phyloP scores from a whole-genome alignment of 306 rosid species.

The Quercus wislizeni region DNA sequence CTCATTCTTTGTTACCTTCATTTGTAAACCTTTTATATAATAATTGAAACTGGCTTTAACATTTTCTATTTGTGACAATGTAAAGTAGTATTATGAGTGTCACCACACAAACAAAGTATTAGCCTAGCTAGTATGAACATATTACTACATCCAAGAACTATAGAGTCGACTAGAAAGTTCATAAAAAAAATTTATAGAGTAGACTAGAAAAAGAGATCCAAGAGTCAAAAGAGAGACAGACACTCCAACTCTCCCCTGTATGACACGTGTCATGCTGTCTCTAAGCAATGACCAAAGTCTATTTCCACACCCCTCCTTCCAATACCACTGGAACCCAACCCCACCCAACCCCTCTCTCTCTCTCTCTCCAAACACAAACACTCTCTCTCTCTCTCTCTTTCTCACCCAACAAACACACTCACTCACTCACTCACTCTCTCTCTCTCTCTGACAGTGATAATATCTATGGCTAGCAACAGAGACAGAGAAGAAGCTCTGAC shows the following conservation, averaged over 20 bases:
- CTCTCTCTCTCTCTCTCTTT: neutral
- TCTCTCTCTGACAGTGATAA: neutral
- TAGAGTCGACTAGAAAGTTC: too few species aligned
- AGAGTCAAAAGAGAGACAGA: too few species aligned
- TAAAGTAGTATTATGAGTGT: too few species aligned
- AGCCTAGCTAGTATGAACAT: too few species aligned
- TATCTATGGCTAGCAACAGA: constrained; percentile 46
- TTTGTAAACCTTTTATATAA: too few species aligned
- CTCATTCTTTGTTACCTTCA: too few species aligned
- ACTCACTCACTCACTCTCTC: neutral
- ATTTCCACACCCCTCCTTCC: neutral
- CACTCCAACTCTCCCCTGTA: neutral
- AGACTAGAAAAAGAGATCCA: too few species aligned
- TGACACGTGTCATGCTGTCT: constrained; percentile 28
- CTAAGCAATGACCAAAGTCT: neutral
- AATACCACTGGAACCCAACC: constrained; percentile 17
- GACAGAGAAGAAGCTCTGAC: constrained; percentile 67
- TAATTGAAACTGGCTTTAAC: too few species aligned
- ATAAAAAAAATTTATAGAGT: too few species aligned
- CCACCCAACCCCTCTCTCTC: constrained; percentile 4
- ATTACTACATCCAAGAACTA: too few species aligned
- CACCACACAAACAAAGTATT: too few species aligned
- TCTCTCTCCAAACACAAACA: neutral
- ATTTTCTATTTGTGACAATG: too few species aligned
- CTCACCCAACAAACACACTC: neutral